Evolutionary conservation across 2,329 filamentous ascomycete species (phyloP).

Genomic region (Chaetomiaceae sp.): DNA sequence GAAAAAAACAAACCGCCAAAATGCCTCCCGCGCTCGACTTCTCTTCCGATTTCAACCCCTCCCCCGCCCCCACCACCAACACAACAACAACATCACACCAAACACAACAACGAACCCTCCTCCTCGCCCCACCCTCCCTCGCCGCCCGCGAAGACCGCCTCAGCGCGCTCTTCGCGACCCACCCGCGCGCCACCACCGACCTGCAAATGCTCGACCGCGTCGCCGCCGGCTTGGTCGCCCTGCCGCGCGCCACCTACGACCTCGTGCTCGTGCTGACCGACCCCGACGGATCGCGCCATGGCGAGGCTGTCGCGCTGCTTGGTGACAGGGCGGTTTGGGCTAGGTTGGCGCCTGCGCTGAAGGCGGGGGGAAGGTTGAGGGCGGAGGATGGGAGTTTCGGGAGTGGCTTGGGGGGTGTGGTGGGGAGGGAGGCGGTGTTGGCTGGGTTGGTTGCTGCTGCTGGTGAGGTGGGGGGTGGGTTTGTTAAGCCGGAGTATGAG

Average conservation of each 20-base stretch:
- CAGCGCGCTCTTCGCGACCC: conserved; percentile 59
- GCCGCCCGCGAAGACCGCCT: conserved; percentile 79
- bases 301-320: conserved; percentile 61
- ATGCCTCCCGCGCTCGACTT: conserved; percentile 50
- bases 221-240: conserved; percentile 70
- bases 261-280: conserved; percentile 79
- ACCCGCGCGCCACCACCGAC: conserved; percentile 71
- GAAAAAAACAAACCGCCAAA: background rate
- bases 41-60: background rate
- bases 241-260: conserved; percentile 76
- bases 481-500: conserved; percentile 65
- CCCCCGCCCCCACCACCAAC: conserved; percentile 10
- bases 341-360: conserved; percentile 65
- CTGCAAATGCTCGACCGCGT: conserved; percentile 98
- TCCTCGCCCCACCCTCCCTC: conserved; percentile 81
- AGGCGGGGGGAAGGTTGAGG: conserved; percentile 60
- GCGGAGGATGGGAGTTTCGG: conserved; percentile 62
- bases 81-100: conserved; percentile 21
- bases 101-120: conserved; percentile 26
- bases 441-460: conserved; percentile 63
- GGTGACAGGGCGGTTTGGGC: conserved; percentile 57
- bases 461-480: conserved; percentile 50
- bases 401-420: conserved; percentile 29
- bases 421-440: conserved; percentile 74
- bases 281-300: conserved; percentile 58